phyloP scores from a whole-genome alignment of 495 filamentous ascomycete genomes.

The Trichoderma asperelloides region DNA sequence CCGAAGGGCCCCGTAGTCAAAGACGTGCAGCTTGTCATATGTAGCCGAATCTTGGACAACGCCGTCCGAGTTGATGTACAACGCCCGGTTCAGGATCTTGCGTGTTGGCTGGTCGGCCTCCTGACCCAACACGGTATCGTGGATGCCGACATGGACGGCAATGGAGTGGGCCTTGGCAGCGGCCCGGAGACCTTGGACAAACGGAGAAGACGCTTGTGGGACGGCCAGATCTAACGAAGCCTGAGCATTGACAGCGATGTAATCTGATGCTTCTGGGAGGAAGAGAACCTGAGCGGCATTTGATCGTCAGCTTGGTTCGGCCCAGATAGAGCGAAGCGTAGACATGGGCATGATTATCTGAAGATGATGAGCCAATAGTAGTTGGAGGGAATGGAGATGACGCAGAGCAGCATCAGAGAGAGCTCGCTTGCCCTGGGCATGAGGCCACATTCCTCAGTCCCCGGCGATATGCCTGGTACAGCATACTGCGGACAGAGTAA shows the following conservation, averaged over 20 bases:
- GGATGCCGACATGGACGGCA: constrained; percentile 81
- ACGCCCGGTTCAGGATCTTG: constrained; percentile 38
- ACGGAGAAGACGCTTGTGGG: constrained; percentile 42
- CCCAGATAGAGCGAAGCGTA: too few relatives aligned
- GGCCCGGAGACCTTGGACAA: constrained; percentile 62
- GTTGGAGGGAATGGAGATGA: constrained; percentile 9
- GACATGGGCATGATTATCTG: neutral
- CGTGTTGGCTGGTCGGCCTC: constrained; percentile 20
- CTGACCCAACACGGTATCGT: constrained; percentile 50
- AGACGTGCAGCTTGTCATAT: constrained; percentile 52
- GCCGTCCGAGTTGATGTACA: constrained; percentile 35
- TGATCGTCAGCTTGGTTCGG: neutral
- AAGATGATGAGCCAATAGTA: constrained; percentile 3
- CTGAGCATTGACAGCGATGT: constrained; percentile 58
- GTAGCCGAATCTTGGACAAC: constrained; percentile 20
- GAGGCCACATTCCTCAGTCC: neutral
- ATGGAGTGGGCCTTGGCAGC: constrained; percentile 52
- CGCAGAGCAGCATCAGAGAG: neutral
- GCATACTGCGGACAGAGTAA: too few relatives aligned
- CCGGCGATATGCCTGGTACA: neutral
- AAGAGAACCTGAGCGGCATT: constrained; percentile 57
- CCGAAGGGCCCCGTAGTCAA: constrained; percentile 29
- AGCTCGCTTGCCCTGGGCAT: neutral
- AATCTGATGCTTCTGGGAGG: constrained; percentile 87
- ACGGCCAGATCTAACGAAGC: constrained; percentile 60